Base-by-base conservation (phyloP, 2,329 filamentous ascomycete genomes). In the Fusarium tupiense region DNA sequence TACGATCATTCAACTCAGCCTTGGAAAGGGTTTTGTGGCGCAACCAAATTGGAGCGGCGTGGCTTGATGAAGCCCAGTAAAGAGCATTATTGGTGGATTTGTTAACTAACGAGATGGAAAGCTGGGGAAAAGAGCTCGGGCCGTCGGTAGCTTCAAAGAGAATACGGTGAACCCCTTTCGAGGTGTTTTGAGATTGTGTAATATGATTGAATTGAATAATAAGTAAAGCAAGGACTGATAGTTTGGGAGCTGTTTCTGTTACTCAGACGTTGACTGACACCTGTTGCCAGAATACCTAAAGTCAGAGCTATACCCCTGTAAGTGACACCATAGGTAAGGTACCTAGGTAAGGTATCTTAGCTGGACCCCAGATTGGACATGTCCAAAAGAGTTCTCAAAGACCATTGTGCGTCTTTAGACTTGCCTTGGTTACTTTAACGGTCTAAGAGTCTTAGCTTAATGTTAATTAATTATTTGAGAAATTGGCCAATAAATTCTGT, bases 71-170 rank as follows among this genome's bases (percentile, higher is more conserved):
- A 24, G 19, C 9, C 6, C 43, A 33, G 20, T 24, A 57, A 31
- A 61, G 67, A 61, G 37, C 26, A 58, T 40, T 19, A 75, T 74
- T 73, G 72, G 72, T 70, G 63, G 63, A 72, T 35, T 60, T 47
- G 40, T 16, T 29, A 43, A 24, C 17, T 4, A 49, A 38, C 13
- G 13, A 54, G 19, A 14, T 37, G 24, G 54, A 70, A 67, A 67
- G 40, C 53, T 62, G 58, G 66, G 47, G 54, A 61, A 60, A 59
- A 44, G 57, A 75, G 69, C 69, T 75, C 63, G 73, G 73, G 53
- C 67, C 63, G 64, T 69, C 50, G 37, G 43, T 74, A 71, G 52
- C 60, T 71, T 49, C 26, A 37, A 41, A 38, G 47, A 68, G 40
- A n/a, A 49, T 6, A 29, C 56, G 38, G 44, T 44, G n/a, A 72